Evolutionary conservation across 192 early-diverging fungal species (phyloP).

Genomic region (Backusella luteola): DNA sequence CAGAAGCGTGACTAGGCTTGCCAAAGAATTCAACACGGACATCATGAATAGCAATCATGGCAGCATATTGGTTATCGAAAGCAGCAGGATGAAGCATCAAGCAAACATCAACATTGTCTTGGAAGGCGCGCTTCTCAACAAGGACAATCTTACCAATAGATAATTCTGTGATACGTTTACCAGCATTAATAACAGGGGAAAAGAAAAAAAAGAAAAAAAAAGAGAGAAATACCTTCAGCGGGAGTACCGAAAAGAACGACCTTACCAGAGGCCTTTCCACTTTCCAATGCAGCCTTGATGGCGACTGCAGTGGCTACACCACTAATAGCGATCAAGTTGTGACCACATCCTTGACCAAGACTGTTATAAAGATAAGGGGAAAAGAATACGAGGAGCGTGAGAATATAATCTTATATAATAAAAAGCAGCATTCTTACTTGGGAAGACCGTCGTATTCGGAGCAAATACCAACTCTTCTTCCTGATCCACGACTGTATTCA

Average conservation of each 20-base stretch:
- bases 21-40: slow-evolving; percentile 68
- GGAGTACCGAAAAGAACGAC: slow-evolving; percentile 77
- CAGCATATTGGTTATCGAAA: slow-evolving; percentile 46
- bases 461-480: slow-evolving; percentile 50
- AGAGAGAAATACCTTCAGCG: slow-evolving; percentile 52
- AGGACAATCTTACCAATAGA: slow-evolving; percentile 74
- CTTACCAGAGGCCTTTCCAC: slow-evolving; percentile 44
- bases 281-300: slow-evolving; percentile 42
- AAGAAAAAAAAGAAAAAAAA: background rate
- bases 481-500: slow-evolving; percentile 50
- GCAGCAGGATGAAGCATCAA: slow-evolving; percentile 81
- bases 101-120: slow-evolving; percentile 62
- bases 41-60: slow-evolving; percentile 35
- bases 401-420: background rate
- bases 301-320: slow-evolving; percentile 60
- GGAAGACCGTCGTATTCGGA: slow-evolving; percentile 72
- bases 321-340: slow-evolving; percentile 70
- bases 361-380: slow-evolving; percentile 11
- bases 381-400: background rate
- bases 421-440: slow-evolving; percentile 20
- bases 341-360: slow-evolving; percentile 56
- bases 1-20: slow-evolving; percentile 68
- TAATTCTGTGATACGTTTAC: slow-evolving; percentile 38
- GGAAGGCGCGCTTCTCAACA: slow-evolving; percentile 66
- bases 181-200: background rate